Evolutionary conservation across 306 rosid species (phyloP).

Genomic region (Rosa rugosa): DNA sequence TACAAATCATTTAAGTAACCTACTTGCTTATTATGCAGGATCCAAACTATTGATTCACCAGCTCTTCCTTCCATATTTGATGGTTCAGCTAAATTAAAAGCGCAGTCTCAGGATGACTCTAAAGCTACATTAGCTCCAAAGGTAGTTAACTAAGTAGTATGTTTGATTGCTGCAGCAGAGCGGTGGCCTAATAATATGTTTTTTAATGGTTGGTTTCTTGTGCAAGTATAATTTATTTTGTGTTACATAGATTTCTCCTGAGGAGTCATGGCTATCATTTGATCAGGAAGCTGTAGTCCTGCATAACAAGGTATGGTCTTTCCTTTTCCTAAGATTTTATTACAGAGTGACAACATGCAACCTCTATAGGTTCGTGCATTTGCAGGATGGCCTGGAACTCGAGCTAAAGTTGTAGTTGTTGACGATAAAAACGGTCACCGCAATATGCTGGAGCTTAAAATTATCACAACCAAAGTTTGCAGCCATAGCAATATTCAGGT

Average conservation of each 20-base stretch:
- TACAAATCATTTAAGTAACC: conserved; percentile 30
- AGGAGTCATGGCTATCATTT: conserved; percentile 79
- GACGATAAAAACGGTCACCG: conserved; percentile 47
- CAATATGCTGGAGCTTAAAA: conserved; percentile 64
- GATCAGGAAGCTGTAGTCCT: conserved; percentile 68
- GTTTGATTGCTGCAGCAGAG: not conserved
- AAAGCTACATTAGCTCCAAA: conserved; percentile 82
- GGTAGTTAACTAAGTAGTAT: conserved; percentile 34
- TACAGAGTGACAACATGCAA: conserved; percentile 44
- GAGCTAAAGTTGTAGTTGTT: conserved; percentile 56
- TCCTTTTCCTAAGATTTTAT: conserved; percentile 29
- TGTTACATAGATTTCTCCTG: conserved; percentile 62
- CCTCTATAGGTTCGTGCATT: conserved; percentile 85
- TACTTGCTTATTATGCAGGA: not conserved
- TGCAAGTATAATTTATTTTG: not conserved
- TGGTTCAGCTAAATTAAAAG: conserved; percentile 72
- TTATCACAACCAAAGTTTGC: conserved; percentile 69
- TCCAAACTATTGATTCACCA: conserved; percentile 41
- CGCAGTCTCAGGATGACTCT: conserved; percentile 70
- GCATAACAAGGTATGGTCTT: conserved; percentile 70
- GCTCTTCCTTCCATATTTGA: conserved; percentile 87
- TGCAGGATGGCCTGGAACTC: conserved; percentile 99
- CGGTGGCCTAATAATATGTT: too few relatives aligned
- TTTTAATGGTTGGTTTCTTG: not conserved
- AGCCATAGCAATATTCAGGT: conserved; percentile 25